Base-by-base conservation (phyloP, 2,329 filamentous ascomycete species). In the Orbilia blumenaviensis region DNA sequence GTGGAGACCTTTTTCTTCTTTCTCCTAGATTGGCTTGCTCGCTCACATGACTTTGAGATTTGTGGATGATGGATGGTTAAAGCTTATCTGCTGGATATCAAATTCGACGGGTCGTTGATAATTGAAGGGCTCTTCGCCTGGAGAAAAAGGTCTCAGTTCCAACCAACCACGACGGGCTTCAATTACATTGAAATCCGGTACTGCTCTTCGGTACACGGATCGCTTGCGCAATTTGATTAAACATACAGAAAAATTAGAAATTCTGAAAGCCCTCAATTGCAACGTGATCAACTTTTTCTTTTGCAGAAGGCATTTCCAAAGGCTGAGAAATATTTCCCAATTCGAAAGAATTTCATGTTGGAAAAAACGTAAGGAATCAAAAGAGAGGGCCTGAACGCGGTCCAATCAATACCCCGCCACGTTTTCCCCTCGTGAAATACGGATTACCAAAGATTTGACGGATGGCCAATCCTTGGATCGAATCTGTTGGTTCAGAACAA, bases 351-450 rank as follows among this genome's bases (percentile, higher is more conserved):
- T n/a, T n/a, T n/a, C n/a, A n/a, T n/a, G n/a, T n/a, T n/a, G n/a
- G n/a, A n/a, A n/a, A 54, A 8, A 23, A 23, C 5, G 12, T 42
- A 6, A 32, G 25, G 18, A 32, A 32, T 8, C n/a, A 16, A 16
- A 16, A 54, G 25, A 23, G 25, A 23, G 25, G 7, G 52, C 10
- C 52, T 56, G 52, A 56, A 56, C 52, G 52, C 52, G 9, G 18
- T 56, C 52, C 52, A 56, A 56, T 56, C 52, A 56, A 38, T 18
- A 21, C 46, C 48, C 46, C 18, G 48, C 62, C 62, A 66, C 62
- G 62, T 66, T 66, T 54, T 44, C 25, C 48, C 62, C 62, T 66
- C 62, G 62, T 66, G 62, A 36, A 56, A 38, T 56, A 56, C 32
- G 10, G 29, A 32, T 36, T 56, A 56, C 52, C 52, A 56, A 56